These are phyloP conservation scores for Talaromyces thailandensis DNA, from an alignment of 495 filamentous ascomycete species.

Conservation along the genomic window DNA sequence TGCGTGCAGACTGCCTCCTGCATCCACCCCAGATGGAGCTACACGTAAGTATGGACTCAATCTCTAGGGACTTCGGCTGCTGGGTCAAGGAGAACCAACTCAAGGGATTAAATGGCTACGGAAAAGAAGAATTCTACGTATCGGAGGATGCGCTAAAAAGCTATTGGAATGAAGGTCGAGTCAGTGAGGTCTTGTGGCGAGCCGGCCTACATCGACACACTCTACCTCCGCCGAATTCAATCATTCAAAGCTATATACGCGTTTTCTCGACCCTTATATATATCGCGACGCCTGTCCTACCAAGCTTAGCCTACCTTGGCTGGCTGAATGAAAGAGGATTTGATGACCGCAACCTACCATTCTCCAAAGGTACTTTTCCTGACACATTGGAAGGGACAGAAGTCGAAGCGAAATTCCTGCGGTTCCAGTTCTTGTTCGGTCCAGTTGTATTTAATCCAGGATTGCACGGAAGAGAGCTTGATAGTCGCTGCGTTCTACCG, in stretches of 20 bases:
- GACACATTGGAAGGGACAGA: neutral
- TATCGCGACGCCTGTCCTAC: neutral
- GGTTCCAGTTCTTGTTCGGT: neutral
- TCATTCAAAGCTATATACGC: neutral
- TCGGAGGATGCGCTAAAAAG: neutral
- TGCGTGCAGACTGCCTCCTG: neutral
- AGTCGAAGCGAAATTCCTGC: neutral
- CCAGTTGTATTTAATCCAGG: neutral
- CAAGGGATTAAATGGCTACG: neutral
- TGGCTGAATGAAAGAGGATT: neutral
- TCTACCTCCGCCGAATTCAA: neutral
- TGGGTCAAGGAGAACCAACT: neutral
- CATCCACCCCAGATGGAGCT: neutral
- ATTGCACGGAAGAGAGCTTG: neutral
- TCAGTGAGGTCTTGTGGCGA: neutral
- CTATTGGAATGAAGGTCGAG: neutral
- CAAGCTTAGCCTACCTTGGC: neutral
- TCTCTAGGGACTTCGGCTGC: neutral
- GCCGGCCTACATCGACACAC: neutral
- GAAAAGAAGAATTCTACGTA: neutral
- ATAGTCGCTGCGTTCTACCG: neutral
- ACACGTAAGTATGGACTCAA: neutral
- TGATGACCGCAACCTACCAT: neutral
- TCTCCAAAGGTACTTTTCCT: neutral
- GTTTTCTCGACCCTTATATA: neutral